Evolutionary conservation across 495 filamentous ascomycete species (phyloP), one percentile per base, ranked within the genome.

Genomic region (Daldinia loculata): DNA sequence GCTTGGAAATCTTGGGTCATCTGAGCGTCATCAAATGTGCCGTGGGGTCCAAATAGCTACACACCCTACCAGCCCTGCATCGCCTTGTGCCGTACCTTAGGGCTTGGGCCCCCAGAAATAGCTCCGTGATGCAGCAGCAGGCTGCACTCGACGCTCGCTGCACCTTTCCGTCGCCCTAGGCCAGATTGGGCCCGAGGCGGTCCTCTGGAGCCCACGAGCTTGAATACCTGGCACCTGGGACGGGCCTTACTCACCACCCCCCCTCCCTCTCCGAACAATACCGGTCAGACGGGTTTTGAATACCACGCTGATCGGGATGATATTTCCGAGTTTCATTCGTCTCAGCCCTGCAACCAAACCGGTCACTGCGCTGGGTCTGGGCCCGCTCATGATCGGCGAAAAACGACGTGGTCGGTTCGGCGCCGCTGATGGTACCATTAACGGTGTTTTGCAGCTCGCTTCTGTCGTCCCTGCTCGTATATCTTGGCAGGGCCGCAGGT

Each of bases 1-100:
- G 63, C 61, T 57, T 65, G 27, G 61, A 52, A 69, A 73, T 73
- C 70, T 73, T 73, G 70, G 70, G 70, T 73, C 70, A 73, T 73
- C 70, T 73, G 70, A 73, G 70, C 70, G 67, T 69, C 65, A 73
- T 73, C 66, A 69, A 52, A 73, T 73, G 62, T 59, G 39, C 50
- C 56, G 66, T 68, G 70, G 66, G 70, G 70, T 73, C 70, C 53
- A 61, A 66, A 69, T 69, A 69, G 62, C 56, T 60, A 69, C 70
- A 62, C 65, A 68, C 60, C 50, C 50, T 30, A 27, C 50, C 50
- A 29, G 50, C 24, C 65, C 56, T 68, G 69, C 45, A 53, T 60
- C 61, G 50, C 45, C 61, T 30, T 63, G 24, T 17, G 11, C 56
- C 56, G 69, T 69, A 53, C 60, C 70, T 61, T 69, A 34, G 61